Evolutionary conservation across 345 rosid species (phyloP).

Genomic region (Lepidium aucheri): DNA sequence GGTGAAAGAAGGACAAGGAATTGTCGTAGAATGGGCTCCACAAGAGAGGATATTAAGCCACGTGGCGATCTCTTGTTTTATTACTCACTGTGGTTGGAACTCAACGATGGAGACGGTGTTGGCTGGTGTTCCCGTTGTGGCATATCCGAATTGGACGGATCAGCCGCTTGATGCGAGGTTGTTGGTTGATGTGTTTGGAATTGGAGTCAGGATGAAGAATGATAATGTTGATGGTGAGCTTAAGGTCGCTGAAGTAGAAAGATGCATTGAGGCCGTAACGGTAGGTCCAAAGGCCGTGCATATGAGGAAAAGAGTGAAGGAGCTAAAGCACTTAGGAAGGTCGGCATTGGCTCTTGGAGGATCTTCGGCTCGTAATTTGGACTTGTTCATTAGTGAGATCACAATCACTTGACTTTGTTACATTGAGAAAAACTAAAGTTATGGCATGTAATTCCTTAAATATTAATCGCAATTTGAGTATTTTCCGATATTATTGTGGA

Average conservation of each 20-base stretch:
- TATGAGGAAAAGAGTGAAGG: conserved; percentile 34
- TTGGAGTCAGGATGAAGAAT: conserved; percentile 39
- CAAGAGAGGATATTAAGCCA: conserved; percentile 47
- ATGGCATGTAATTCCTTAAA: no score
- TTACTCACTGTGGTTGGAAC: conserved; percentile 62
- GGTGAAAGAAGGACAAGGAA: conserved; percentile 27
- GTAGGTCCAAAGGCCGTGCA: conserved; percentile 18
- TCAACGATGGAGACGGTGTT: conserved; percentile 42
- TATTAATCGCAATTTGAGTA: no score
- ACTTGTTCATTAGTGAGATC: conserved; percentile 33
- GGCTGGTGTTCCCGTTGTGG: conserved; percentile 46
- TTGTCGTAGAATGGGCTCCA: conserved; percentile 40
- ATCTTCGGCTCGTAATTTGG: conserved; percentile 32
- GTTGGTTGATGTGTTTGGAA: conserved; percentile 36
- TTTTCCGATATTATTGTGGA: no score
- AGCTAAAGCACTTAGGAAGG: conserved; percentile 31
- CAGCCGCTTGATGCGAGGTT: conserved; percentile 37
- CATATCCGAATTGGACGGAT: conserved; percentile 42
- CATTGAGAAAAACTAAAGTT: no score
- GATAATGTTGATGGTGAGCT: conserved; percentile 21
- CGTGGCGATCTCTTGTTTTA: conserved; percentile 36
- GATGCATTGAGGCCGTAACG: conserved; percentile 36
- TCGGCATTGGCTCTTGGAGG: conserved; percentile 34
- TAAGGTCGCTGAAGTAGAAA: conserved; percentile 32
- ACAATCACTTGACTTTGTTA: not conserved